These are phyloP conservation scores for Suillus hirtellus DNA, from an alignment of 768 basidiomycete species.

Conservation along the genomic window DNA sequence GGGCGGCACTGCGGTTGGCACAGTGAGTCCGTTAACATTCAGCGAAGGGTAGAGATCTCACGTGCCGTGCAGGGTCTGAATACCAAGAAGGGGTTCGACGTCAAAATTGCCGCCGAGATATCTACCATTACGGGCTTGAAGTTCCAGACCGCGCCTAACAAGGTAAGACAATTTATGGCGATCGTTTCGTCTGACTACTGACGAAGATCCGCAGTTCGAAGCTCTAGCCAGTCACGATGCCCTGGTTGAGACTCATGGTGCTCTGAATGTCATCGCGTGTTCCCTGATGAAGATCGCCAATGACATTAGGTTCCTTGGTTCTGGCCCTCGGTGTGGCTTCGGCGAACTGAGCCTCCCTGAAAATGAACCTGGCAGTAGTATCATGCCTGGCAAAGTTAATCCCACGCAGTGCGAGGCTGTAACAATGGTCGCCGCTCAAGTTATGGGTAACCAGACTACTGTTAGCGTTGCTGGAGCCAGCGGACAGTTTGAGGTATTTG, in stretches of 20 bases:
- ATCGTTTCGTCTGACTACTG: background rate
- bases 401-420: slow-evolving; percentile 98
- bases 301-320: slow-evolving; percentile 96
- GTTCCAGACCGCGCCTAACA: slow-evolving; percentile 98
- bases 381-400: slow-evolving; percentile 99
- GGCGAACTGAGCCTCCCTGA: slow-evolving; percentile 94
- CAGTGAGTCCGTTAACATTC: slow-evolving; percentile 51
- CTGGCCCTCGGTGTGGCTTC: slow-evolving; percentile 95
- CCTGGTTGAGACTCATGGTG: slow-evolving; percentile 95
- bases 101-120: slow-evolving; percentile 89
- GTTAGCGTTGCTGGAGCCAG: slow-evolving; percentile 92
- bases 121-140: slow-evolving; percentile 86
- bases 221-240: slow-evolving; percentile 98
- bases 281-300: slow-evolving; percentile 99
- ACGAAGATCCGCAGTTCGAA: slow-evolving; percentile 68
- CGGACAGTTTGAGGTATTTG: slow-evolving; percentile 92
- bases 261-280: slow-evolving; percentile 93
- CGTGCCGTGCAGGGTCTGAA: slow-evolving; percentile 75
- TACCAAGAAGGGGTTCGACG: slow-evolving; percentile 95
- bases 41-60: slow-evolving; percentile 8
- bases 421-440: slow-evolving; percentile 98
- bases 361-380: slow-evolving; percentile 98
- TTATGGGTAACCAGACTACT: slow-evolving; percentile 95
- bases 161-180: slow-evolving; percentile 48
- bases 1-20: slow-evolving; percentile 98